phyloP scores from a whole-genome alignment of 495 filamentous ascomycete genomes.

The Talaromyces wortmannii region DNA sequence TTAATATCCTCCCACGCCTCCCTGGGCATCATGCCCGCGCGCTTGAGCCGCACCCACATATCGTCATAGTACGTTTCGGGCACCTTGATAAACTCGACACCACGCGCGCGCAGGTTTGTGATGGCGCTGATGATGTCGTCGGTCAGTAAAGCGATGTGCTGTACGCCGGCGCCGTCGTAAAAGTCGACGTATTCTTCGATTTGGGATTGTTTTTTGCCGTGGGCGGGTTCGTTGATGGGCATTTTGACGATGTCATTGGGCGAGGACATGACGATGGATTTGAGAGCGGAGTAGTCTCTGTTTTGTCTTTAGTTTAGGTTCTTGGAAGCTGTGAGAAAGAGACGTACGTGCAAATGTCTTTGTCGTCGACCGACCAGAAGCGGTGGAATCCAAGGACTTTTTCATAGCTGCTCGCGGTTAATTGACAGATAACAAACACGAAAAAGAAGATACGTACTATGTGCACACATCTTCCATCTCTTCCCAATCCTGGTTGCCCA shows the following conservation, averaged over 20 bases:
- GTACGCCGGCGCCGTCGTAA: slow-evolving; percentile 78
- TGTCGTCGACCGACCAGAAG: slow-evolving; percentile 92
- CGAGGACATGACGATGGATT: slow-evolving; percentile 80
- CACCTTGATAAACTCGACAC: slow-evolving; percentile 84
- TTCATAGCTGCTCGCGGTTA: slow-evolving; percentile 56
- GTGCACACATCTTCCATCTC: slow-evolving; percentile 79
- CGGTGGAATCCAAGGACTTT: slow-evolving; percentile 83
- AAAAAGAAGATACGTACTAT: slow-evolving; percentile 39
- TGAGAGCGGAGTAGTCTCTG: slow-evolving; percentile 74
- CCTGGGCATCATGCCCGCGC: slow-evolving; percentile 44
- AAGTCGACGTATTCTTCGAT: slow-evolving; percentile 92
- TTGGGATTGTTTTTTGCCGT: slow-evolving; percentile 77
- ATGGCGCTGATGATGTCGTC: slow-evolving; percentile 71
- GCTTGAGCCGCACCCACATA: slow-evolving; percentile 59
- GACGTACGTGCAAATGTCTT: slow-evolving; percentile 65
- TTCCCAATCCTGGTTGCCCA: slow-evolving; percentile 89
- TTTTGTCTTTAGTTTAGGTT: neutral
- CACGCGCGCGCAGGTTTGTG: slow-evolving; percentile 63
- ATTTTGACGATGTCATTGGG: slow-evolving; percentile 83
- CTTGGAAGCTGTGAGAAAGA: neutral
- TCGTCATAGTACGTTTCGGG: slow-evolving; percentile 76
- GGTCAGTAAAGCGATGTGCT: slow-evolving; percentile 84
- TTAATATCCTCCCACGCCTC: slow-evolving; percentile 73
- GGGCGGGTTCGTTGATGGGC: slow-evolving; percentile 94
- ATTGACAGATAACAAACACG: neutral